A percentile compares a stretch with the other conserved stretches of the same genome.
Conservation (phyloP, 257 asterid genomes). For the Solanum arcanum region DNA sequence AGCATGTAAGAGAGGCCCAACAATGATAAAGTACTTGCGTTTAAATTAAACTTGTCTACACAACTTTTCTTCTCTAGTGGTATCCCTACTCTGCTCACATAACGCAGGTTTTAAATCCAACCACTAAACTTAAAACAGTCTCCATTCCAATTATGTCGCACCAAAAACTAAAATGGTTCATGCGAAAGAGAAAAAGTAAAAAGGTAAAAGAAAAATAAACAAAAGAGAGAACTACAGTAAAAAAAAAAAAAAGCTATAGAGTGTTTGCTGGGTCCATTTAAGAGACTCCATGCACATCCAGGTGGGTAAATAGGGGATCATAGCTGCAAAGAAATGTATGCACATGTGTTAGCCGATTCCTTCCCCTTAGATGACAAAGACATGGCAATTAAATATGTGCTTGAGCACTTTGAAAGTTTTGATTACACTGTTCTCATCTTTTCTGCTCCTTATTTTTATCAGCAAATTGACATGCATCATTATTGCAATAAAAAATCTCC, state of each 20-base stretch:
- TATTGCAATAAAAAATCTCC: background rate
- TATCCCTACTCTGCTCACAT: background rate
- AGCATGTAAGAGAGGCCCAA: background rate
- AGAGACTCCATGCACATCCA: background rate
- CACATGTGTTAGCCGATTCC: background rate
- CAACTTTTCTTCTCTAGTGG: background rate
- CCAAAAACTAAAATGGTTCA: background rate
- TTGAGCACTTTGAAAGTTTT: background rate
- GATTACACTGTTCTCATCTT: background rate
- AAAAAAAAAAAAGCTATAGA: background rate
- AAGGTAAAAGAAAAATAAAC: background rate
- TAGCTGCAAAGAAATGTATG: background rate
- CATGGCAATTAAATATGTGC: background rate
- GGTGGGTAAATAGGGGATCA: background rate
- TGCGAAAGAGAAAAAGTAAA: background rate
- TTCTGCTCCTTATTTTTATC: background rate
- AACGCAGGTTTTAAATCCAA: background rate
- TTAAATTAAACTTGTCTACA: background rate
- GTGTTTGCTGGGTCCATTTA: background rate
- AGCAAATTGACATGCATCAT: background rate
- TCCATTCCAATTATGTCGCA: background rate
- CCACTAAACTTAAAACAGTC: background rate
- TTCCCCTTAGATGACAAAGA: background rate
- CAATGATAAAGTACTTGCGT: background rate
- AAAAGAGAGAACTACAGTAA: background rate